Evolutionary conservation across 805 yeast species (phyloP), one percentile per base, ranked within the genome.

Genomic region (Starmerella gropengiesseri): DNA sequence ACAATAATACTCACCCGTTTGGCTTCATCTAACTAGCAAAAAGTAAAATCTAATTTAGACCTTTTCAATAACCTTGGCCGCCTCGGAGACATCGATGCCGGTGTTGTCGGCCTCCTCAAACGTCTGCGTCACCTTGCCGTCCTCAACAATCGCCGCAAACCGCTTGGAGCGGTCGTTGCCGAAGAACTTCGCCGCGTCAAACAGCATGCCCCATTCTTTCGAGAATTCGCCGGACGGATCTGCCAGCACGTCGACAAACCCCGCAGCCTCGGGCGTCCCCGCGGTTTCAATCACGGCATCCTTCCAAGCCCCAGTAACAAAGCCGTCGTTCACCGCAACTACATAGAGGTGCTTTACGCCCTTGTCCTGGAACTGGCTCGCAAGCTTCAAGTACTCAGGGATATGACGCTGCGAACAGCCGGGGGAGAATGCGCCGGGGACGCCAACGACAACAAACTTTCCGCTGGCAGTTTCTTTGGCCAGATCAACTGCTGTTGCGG

Each of bases 51-150:
- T n/a, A 21, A 19, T 20, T 32, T 32, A 32, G 8, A 34, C 9
- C 14, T 34, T 22, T n/a, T 34, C 29, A 2, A 34, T 39, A n/a
- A 63, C 62, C 27, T 55, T 50, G 20, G 45, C 47, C n/a, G 59
- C 60, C 33, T 53, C 49, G 13, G 59, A 50, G n/a, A 47, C 64
- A 22, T 74, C 71, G 50, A 85, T 73, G 11, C 86, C 74, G 32
- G 78, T 74, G 63, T 75, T 77, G 59, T 85, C 94, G 20, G 93
- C 89, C 66, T 86, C 95, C 38, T 76, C 74, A 56, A 79, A 80
- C 26, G 75, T 66, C 47, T 77, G 65, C 37, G 65, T 63, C 43
- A 86, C 86, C 54, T 68, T 70, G 45, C 93, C 94, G 52, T 85
- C 74, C 48, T 81, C 79, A 13, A 84, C 77, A 40, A 82, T 62